Conservation (phyloP, 2,329 filamentous ascomycete species). For the Colletotrichum lini region DNA sequence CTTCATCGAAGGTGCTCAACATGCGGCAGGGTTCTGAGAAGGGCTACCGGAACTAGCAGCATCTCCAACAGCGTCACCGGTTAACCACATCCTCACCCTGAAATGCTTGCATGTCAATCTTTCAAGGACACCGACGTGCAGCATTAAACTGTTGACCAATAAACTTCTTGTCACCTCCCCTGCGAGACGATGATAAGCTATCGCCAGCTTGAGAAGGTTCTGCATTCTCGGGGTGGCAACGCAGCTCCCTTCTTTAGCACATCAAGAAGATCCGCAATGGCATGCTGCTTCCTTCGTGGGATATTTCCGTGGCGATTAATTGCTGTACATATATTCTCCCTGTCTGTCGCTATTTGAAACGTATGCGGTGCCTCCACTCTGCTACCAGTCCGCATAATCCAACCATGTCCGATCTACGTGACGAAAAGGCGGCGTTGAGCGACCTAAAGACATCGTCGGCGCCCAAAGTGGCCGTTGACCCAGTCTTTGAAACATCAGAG, state of each 20-base stretch:
- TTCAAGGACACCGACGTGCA: background rate
- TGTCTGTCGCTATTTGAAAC: background rate
- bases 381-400: background rate
- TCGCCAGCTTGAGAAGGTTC: background rate
- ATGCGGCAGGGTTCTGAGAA: background rate
- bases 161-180: background rate
- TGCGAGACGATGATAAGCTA: slow-evolving; percentile 8
- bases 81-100: background rate
- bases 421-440: slow-evolving; percentile 10
- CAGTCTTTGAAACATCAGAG: slow-evolving; percentile 24
- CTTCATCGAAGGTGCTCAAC: background rate
- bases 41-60: background rate
- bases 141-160: background rate
- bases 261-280: slow-evolving; percentile 36
- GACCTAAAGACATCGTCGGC: slow-evolving; percentile 4
- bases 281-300: slow-evolving; percentile 17
- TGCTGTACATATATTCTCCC: slow-evolving; percentile 3
- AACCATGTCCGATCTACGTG: slow-evolving; percentile 26
- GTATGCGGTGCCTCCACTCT: background rate
- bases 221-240: slow-evolving; percentile 27
- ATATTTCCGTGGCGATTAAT: background rate
- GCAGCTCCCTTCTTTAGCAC: slow-evolving; percentile 14
- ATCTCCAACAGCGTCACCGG: slow-evolving; percentile 4
- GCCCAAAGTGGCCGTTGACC: slow-evolving; percentile 18
- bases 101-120: background rate